Evolutionary conservation across 208 protist genomes (phyloP).

Genomic region (Leptomonas seymouri): DNA sequence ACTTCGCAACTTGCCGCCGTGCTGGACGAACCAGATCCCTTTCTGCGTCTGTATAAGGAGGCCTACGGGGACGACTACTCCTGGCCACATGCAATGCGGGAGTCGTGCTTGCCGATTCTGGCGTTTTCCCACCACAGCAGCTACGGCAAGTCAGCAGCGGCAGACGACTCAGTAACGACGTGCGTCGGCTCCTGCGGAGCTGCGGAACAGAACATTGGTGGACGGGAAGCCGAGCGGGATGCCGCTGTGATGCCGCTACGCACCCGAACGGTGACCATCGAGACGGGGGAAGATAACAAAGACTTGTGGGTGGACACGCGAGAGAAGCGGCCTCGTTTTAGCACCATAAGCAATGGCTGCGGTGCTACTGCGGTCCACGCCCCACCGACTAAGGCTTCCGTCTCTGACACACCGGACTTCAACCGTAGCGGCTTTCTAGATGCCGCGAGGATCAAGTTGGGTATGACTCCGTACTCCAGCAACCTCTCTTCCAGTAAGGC

Average conservation of each 20-base stretch:
- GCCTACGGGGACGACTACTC: conserved; percentile 35
- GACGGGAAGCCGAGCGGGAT: neutral
- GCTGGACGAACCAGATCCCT: conserved; percentile 51
- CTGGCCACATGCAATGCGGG: conserved; percentile 16
- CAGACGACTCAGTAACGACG: neutral
- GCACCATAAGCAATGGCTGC: neutral
- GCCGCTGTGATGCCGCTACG: conserved; percentile 5
- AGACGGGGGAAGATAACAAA: neutral
- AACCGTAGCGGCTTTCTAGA: neutral
- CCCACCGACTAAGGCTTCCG: neutral
- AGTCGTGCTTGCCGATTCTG: conserved; percentile 5
- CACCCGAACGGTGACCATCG: neutral
- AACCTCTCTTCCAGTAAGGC: conserved; percentile 15
- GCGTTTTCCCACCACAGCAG: neutral
- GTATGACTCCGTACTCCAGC: conserved; percentile 4
- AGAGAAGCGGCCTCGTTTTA: neutral
- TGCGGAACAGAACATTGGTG: neutral
- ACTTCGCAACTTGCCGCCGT: conserved; percentile 55
- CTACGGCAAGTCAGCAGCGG: neutral
- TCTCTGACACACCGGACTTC: too few relatives aligned
- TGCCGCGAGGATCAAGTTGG: neutral
- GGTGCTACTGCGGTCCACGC: neutral
- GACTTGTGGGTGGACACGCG: neutral
- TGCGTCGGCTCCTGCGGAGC: neutral
- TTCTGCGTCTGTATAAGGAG: conserved; percentile 37